Conservation (phyloP, 2,329 filamentous ascomycete genomes). For the Aspergillus vadensis region DNA sequence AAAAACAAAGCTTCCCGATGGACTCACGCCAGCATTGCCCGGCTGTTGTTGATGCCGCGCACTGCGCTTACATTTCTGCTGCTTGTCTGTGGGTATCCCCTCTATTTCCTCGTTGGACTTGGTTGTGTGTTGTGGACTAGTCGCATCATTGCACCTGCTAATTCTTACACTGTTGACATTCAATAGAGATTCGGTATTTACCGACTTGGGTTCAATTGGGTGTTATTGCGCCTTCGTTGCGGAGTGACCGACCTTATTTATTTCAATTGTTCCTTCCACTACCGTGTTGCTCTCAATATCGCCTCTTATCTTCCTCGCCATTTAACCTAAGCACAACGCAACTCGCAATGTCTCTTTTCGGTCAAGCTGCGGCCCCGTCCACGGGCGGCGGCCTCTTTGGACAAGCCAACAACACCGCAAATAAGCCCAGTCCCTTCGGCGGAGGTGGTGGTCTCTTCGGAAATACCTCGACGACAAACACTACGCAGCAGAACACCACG, state of each 20-base stretch:
- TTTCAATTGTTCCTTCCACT: too few relatives aligned
- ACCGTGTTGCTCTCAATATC: background rate
- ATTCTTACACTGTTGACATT: too few relatives aligned
- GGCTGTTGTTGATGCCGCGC: conserved; percentile 8
- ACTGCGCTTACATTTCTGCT: conserved; percentile 1
- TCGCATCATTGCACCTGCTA: too few relatives aligned
- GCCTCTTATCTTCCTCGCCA: background rate
- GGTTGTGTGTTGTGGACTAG: too few relatives aligned
- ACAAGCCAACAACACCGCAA: conserved; percentile 24
- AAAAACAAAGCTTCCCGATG: conserved; percentile 20
- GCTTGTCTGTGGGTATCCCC: background rate
- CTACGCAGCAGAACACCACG: conserved; percentile 17
- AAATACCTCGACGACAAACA: conserved; percentile 10
- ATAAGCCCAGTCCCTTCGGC: conserved; percentile 44
- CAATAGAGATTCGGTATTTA: too few relatives aligned
- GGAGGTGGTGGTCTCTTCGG: conserved; percentile 39
- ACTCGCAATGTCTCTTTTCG: conserved; percentile 45
- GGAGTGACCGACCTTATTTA: too few relatives aligned
- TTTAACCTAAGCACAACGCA: background rate
- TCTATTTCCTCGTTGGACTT: too few relatives aligned
- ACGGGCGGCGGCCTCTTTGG: conserved; percentile 33
- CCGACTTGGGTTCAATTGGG: too few relatives aligned
- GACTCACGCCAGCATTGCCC: background rate
- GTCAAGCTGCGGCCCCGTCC: conserved; percentile 25
- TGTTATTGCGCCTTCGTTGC: too few relatives aligned